Percentiles rank a stretch among this genome's conserved stretches.
These are phyloP conservation scores for Ogataea chonburiensis DNA, from an alignment of 805 yeast genomes.

Conservation along the genomic window DNA sequence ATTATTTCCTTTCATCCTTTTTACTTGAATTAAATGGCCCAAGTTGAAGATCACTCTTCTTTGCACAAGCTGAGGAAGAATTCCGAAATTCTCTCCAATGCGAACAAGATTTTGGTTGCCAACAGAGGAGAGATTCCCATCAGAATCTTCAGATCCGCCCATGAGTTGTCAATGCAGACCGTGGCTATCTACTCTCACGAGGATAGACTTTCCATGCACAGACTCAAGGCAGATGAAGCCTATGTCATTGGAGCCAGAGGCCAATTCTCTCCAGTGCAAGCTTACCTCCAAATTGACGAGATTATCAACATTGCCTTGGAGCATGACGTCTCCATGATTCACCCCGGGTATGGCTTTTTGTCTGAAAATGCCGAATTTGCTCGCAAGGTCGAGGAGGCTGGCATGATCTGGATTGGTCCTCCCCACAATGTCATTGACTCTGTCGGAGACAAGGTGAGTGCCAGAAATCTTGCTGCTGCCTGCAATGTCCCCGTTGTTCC, in stretches of 20 bases:
- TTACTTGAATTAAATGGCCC: constrained; percentile 22
- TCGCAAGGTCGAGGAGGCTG: constrained; percentile 81
- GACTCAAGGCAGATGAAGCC: constrained; percentile 91
- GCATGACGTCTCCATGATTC: constrained; percentile 81
- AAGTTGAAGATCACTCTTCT: constrained; percentile 35
- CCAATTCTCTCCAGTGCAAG: constrained; percentile 92
- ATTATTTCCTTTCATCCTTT: constrained; percentile 6
- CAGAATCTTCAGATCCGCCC: constrained; percentile 94
- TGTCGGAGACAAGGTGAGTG: constrained; percentile 96
- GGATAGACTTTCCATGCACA: constrained; percentile 91
- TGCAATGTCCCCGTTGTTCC: constrained; percentile 93
- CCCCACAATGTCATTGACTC: constrained; percentile 82
- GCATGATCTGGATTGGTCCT: constrained; percentile 97
- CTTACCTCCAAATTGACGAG: constrained; percentile 93
- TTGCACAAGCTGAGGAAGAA: constrained; percentile 38
- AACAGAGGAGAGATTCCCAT: constrained; percentile 85
- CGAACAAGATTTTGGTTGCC: constrained; percentile 70
- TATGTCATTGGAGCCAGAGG: constrained; percentile 89
- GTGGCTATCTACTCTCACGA: constrained; percentile 97
- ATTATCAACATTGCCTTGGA: constrained; percentile 80
- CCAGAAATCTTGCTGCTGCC: constrained; percentile 79
- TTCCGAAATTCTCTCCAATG: constrained; percentile 48
- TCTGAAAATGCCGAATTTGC: constrained; percentile 75
- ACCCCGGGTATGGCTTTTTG: constrained; percentile 77
- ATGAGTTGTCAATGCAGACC: constrained; percentile 94